Base-by-base conservation (phyloP, 441 rosid species). In the Dalechampia spathulata region DNA sequence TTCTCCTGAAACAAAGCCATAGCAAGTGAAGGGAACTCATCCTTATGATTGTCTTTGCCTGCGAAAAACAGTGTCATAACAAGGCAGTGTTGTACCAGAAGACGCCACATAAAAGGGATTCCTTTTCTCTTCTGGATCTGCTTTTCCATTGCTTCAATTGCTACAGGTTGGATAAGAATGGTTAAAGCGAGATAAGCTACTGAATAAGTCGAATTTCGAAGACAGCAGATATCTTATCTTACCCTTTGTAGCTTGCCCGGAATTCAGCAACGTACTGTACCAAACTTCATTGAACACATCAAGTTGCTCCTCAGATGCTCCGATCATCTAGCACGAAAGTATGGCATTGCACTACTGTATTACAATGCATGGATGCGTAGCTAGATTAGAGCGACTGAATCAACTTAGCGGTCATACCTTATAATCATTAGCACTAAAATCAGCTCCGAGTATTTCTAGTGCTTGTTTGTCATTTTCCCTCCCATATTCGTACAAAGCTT, bases 201-300 rank as follows among this genome's bases (percentile, higher is more conserved):
- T 9, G 38, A 32, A 17, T 23, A 2, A 39, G 40, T 58, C 23
- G 25, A 43, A 49, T 23, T n/a, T 12, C 27, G 17, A 14, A 53
- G 34, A 8, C 4, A 8, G 53, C 42, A 55, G 27, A 4, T 38
- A 21, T 55, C 14, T 16, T 38, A 21, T 55, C 14, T 16, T 74
- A 91, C 96, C 96, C 53, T 68, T 72, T 30, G 69, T 48, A 63
- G 63, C 76, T 81, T 77, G 69, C 60, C 87, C 95, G 30, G 77
- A 64, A 30, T 76, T 74, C 49, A 91, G 80, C 60, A 91, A 67
- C 75, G 82, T 49, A 25, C n/a, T 60, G 62, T 71, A 86, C 93
- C 86, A 91, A 51, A 91, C 78, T 68, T 87, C 95, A 37, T 79
- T 82, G 54, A 87, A 91, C 21, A 87, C 96, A 62, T 91, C 98